phyloP scores from a whole-genome alignment of 2,329 filamentous ascomycete species.

The Fusarium paranaense region DNA sequence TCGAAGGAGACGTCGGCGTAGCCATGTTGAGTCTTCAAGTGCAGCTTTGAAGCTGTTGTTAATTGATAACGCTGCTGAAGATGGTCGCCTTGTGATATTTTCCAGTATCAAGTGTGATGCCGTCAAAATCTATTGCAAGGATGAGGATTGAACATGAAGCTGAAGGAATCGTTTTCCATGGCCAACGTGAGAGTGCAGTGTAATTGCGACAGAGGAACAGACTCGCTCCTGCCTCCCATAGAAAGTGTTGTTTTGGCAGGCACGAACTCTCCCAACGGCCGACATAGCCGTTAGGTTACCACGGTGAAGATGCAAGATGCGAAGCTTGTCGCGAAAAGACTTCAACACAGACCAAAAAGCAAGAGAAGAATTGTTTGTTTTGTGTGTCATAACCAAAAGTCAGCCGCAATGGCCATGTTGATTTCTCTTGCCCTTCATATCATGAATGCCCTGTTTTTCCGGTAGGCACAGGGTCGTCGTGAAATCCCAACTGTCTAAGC shows the following conservation, averaged over 20 bases:
- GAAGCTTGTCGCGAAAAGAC: not conserved
- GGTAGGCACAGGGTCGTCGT: slow-evolving; percentile 21
- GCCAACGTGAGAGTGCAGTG: not conserved
- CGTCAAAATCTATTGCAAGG: slow-evolving; percentile 31
- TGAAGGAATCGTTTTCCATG: not conserved
- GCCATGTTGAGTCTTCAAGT: slow-evolving; percentile 29
- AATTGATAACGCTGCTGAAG: slow-evolving; percentile 2
- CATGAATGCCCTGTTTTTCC: slow-evolving; percentile 20
- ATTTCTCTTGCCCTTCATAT: slow-evolving; percentile 33
- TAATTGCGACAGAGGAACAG: not conserved
- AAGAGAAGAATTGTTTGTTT: not conserved
- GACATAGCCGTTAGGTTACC: not conserved
- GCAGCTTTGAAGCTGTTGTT: not conserved
- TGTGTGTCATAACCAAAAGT: slow-evolving; percentile 9
- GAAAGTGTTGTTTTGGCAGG: not conserved
- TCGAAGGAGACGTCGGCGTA: slow-evolving; percentile 5
- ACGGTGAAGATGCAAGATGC: not conserved
- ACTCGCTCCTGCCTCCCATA: not conserved
- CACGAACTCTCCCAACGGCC: not conserved
- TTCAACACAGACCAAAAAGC: not conserved
- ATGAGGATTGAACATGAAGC: slow-evolving; percentile 18
- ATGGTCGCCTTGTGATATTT: not conserved
- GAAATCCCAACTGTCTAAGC: slow-evolving; percentile 39
- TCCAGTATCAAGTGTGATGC: slow-evolving; percentile 8
- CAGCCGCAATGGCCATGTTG: slow-evolving; percentile 20